Percentiles rank a stretch among this genome's conserved stretches.
These are phyloP conservation scores for Eucalyptus pauciflora DNA, from an alignment of 345 rosid species.

Conservation along the genomic window DNA sequence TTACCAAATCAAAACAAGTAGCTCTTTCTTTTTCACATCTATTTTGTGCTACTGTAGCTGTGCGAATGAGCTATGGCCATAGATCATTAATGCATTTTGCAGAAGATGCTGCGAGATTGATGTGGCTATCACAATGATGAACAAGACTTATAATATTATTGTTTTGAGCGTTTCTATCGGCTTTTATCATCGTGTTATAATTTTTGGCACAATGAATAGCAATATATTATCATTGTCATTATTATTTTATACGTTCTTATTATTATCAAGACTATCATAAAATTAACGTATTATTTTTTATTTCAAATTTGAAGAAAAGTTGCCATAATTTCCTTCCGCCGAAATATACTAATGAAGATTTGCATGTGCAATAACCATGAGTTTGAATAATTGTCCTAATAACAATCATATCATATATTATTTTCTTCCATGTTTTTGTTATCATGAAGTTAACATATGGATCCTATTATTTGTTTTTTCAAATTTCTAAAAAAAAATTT, in stretches of 20 bases:
- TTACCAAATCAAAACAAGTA: too few species aligned
- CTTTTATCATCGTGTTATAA: neutral
- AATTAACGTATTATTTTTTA: neutral
- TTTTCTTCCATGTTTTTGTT: neutral
- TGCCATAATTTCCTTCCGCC: neutral
- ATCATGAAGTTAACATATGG: neutral
- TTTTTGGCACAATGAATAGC: neutral
- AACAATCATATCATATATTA: neutral
- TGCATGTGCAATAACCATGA: neutral
- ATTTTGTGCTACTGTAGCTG: neutral
- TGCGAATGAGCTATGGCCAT: neutral
- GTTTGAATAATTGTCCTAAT: neutral
- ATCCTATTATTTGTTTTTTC: neutral
- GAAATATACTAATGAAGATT: neutral
- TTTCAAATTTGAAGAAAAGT: neutral
- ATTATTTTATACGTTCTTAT: neutral
- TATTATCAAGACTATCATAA: neutral
- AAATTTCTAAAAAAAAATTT: accelerated
- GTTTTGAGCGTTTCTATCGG: neutral
- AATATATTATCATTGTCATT: neutral
- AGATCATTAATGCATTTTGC: neutral
- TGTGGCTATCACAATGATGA: neutral
- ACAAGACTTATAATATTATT: neutral
- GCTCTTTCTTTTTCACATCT: neutral
- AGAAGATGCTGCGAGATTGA: neutral